Conservation (phyloP, 2,329 filamentous ascomycete genomes). For the Cercospora sp. region DNA sequence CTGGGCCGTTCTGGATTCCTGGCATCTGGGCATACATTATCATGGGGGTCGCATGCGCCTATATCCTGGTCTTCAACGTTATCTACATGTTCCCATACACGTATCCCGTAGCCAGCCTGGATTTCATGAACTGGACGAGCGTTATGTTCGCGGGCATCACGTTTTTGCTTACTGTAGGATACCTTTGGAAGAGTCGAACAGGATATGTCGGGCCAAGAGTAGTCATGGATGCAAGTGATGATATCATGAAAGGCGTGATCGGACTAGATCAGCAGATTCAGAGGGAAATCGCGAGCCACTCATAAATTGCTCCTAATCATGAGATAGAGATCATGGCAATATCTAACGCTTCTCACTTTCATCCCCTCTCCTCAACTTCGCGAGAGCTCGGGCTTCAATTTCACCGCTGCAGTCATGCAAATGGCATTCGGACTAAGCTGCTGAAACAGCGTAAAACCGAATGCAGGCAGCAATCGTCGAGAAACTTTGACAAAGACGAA, state of each 20-base stretch:
- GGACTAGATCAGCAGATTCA: constrained; percentile 23
- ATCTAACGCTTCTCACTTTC: neutral
- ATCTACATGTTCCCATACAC: constrained; percentile 61
- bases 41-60: constrained; percentile 55
- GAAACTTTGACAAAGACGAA: neutral
- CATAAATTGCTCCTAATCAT: neutral
- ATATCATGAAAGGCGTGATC: constrained; percentile 31
- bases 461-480: neutral
- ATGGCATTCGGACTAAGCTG: neutral
- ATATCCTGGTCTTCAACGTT: constrained; percentile 62
- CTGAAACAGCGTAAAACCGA: neutral
- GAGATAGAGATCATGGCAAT: neutral
- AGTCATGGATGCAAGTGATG: constrained; percentile 30
- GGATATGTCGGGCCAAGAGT: constrained; percentile 44
- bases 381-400: neutral
- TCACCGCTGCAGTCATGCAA: neutral
- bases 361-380: neutral
- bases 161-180: constrained; percentile 52
- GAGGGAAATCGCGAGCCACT: neutral
- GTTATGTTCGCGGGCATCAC: constrained; percentile 56
- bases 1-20: constrained; percentile 61
- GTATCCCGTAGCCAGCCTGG: constrained; percentile 46
- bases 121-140: constrained; percentile 56
- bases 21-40: constrained; percentile 52
- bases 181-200: constrained; percentile 40